Evolutionary conservation across 305 asterid genomes (phyloP).

Genomic region (Caryopteris hybrid): DNA sequence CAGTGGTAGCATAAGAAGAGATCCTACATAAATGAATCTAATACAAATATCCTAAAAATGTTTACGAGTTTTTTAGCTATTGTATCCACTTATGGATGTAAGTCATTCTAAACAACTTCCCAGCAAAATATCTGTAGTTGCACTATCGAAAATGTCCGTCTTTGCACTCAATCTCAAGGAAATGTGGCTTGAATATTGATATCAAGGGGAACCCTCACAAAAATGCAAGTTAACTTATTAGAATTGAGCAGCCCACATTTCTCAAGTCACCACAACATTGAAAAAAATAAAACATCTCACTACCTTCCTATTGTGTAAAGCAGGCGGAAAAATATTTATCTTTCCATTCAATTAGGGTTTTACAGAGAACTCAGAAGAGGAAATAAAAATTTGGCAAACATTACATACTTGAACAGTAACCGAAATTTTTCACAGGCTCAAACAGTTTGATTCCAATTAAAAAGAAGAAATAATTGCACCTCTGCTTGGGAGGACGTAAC

Average conservation of each 20-base stretch:
- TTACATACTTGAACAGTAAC: neutral
- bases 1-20: neutral
- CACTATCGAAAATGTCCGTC: neutral
- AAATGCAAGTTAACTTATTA: neutral
- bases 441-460: neutral
- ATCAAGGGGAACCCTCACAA: neutral
- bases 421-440: neutral
- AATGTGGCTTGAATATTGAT: neutral
- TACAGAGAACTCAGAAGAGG: neutral
- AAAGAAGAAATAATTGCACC: conserved; percentile 30
- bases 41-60: too few species aligned
- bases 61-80: too few species aligned
- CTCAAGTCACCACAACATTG: neutral
- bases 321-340: neutral
- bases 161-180: neutral
- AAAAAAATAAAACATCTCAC: too few species aligned
- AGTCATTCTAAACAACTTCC: neutral
- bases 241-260: neutral
- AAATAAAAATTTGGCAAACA: neutral
- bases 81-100: neutral
- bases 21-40: neutral
- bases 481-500: conserved; percentile 52
- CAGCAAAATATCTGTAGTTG: neutral
- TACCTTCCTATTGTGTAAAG: too few species aligned
- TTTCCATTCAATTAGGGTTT: neutral